phyloP scores from a whole-genome alignment of 2,329 filamentous ascomycete species.

The Karstenula rhodostoma region DNA sequence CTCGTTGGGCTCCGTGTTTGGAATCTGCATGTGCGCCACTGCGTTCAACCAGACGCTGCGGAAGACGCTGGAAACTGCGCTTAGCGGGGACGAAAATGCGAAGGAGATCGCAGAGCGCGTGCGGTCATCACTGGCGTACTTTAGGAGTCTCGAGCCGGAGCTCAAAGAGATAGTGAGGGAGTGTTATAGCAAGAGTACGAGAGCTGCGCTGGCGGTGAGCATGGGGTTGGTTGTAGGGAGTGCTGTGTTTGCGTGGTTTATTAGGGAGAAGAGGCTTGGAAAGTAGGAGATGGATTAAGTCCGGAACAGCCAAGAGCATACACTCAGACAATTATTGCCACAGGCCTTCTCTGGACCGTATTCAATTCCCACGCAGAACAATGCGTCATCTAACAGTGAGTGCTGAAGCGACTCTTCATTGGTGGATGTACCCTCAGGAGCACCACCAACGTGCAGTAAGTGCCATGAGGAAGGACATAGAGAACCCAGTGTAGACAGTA shows the following conservation, averaged over 20 bases:
- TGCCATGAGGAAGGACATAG: too few relatives aligned
- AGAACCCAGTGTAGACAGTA: too few relatives aligned
- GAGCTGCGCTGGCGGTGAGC: constrained; percentile 61
- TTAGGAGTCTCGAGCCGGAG: constrained; percentile 69
- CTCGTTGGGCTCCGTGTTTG: constrained; percentile 70
- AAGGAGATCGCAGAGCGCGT: constrained; percentile 73
- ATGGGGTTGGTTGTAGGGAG: constrained; percentile 61
- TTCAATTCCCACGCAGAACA: too few relatives aligned
- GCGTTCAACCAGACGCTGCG: constrained; percentile 75
- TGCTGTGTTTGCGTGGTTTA: constrained; percentile 54
- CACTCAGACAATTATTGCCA: too few relatives aligned
- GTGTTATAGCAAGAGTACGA: constrained; percentile 70
- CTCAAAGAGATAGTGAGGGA: constrained; percentile 67
- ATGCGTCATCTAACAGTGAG: not conserved
- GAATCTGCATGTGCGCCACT: constrained; percentile 74
- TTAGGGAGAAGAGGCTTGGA: constrained; percentile 52
- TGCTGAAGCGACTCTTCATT: not conserved
- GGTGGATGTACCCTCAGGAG: not conserved
- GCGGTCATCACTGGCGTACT: constrained; percentile 73
- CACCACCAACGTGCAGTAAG: too few relatives aligned
- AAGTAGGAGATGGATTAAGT: constrained; percentile 9
- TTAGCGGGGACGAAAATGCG: constrained; percentile 67
- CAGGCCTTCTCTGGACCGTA: too few relatives aligned
- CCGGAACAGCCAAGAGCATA: too few relatives aligned
- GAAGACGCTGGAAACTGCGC: constrained; percentile 60